Base-by-base conservation (phyloP, 2,329 filamentous ascomycete species). In the Ceratocystis papillata region DNA sequence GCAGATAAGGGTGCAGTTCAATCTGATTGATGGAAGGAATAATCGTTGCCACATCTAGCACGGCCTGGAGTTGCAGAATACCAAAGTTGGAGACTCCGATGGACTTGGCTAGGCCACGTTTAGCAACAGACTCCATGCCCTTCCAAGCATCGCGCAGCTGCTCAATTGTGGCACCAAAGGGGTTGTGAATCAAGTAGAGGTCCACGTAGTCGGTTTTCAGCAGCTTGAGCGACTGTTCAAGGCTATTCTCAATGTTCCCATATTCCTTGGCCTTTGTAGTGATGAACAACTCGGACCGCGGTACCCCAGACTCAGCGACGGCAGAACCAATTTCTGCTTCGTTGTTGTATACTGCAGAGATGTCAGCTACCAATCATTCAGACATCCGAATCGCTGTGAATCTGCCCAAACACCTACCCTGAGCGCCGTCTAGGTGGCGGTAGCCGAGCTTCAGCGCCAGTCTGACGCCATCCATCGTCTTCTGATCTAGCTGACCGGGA, bases 1-100 rank as follows among this genome's bases (percentile, higher is more conserved):
- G 86, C 10, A 88, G 78, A 71, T 86, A 87, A 1, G 86, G 84
- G 73, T 88, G 85, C 63, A 83, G 83, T 73, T 88, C 86, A 69
- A 88, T 83, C 75, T 88, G 86, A 75, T 88, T 88, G 70, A 81
- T 80, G 1, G 83, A 83, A 0, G 86, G 86, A 1, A 77, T 75
- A 10, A 84, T 77, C 48, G 75, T 79, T n/a, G 81, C 80, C 70
- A 81, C 80, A 62, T 72, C 66, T 22, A 80, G 72, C 53, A 81
- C 73, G n/a, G 76, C 70, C 70, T 79, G 73, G 22, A 81, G 73
- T 20, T 74, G 73, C 6, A 72, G 68, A 60, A 76, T 73, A 25
- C 76, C 79, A 73, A 79, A 81, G 74, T 82, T 82, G 70, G 77
- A 80, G 45, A 82, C 78, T 62, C 80, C 80, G 65, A 82, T 81